Evolutionary conservation across 75 land plant species (phyloP).

Genomic region (Larix kaempferi): DNA sequence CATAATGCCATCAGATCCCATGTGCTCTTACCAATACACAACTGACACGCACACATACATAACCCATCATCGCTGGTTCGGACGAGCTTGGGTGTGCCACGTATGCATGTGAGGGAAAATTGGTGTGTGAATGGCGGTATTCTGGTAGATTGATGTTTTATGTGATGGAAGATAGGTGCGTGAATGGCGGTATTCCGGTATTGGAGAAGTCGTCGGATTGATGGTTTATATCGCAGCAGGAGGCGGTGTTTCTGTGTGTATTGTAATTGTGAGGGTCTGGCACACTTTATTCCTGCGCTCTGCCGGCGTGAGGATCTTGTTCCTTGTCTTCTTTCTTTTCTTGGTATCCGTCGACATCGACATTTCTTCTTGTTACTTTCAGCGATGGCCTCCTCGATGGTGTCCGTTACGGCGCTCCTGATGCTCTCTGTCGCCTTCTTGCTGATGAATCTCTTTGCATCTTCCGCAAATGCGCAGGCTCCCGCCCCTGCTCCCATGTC

Average conservation of each 20-base stretch:
- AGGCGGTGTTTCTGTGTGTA: not conserved
- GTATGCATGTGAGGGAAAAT: not conserved
- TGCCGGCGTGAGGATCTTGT: not conserved
- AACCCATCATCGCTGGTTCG: not conserved
- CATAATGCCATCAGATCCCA: too few species aligned
- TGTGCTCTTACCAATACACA: not conserved
- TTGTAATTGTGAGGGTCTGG: not conserved
- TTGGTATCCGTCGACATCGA: too few species aligned
- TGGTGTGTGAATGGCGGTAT: too few species aligned
- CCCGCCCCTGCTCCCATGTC: conserved; percentile 39
- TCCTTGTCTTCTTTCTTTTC: not conserved
- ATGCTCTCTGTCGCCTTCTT: not conserved
- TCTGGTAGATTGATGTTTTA: too few species aligned
- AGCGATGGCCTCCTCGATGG: conserved; percentile 17
- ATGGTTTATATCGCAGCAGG: not conserved
- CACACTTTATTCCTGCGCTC: not conserved
- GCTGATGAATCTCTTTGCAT: not conserved
- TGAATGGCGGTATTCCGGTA: not conserved
- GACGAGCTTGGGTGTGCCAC: not conserved
- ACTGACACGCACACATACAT: not conserved
- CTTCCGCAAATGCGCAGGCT: conserved; percentile 19
- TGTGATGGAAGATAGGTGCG: not conserved
- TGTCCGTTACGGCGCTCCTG: not conserved
- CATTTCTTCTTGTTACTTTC: conserved; percentile 15
- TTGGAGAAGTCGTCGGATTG: not conserved